A percentile compares a stretch with the other conserved stretches of the same genome.
Evolutionary conservation across 2,329 filamentous ascomycete genomes (phyloP).

Genomic region (Colletotrichum ledebouriae): DNA sequence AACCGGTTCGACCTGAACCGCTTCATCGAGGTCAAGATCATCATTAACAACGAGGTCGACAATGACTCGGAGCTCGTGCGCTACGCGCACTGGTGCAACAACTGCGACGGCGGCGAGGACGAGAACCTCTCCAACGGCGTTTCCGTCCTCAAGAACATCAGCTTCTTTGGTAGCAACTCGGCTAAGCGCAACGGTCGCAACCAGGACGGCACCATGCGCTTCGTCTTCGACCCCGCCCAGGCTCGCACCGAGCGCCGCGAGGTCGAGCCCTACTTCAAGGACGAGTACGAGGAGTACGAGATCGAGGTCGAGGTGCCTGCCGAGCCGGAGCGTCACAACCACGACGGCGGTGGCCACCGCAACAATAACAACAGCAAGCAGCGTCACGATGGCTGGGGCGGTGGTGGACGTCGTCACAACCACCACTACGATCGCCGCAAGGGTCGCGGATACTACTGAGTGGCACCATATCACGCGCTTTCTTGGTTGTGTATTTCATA

Average conservation of each 20-base stretch:
- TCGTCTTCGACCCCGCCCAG: conserved; percentile 85
- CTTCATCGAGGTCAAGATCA: conserved; percentile 89
- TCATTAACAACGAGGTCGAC: conserved; percentile 85
- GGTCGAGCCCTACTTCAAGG: conserved; percentile 77
- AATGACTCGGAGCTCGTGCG: conserved; percentile 70
- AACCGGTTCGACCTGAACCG: conserved; percentile 78
- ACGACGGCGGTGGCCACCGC: conserved; percentile 8
- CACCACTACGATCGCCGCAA: conserved; percentile 35
- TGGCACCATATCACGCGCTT: no score
- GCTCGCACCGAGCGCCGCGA: conserved; percentile 78
- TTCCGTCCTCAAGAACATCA: conserved; percentile 56
- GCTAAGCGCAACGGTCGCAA: conserved; percentile 60
- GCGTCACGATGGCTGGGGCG: conserved; percentile 24
- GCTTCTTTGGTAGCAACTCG: conserved; percentile 52
- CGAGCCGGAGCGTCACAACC: conserved; percentile 46
- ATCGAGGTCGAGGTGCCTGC: conserved; percentile 80
- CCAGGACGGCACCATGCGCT: conserved; percentile 84
- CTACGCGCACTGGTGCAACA: conserved; percentile 72
- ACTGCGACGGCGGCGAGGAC: conserved; percentile 60
- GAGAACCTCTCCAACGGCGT: conserved; percentile 52
- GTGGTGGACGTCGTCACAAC: conserved; percentile 12
- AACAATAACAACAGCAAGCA: conserved; percentile 37
- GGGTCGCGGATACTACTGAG: conserved; percentile 36
- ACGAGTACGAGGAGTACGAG: conserved; percentile 82
- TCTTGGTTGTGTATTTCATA: neutral